phyloP scores from a whole-genome alignment of 306 rosid species.

The Castanospermum australe region DNA sequence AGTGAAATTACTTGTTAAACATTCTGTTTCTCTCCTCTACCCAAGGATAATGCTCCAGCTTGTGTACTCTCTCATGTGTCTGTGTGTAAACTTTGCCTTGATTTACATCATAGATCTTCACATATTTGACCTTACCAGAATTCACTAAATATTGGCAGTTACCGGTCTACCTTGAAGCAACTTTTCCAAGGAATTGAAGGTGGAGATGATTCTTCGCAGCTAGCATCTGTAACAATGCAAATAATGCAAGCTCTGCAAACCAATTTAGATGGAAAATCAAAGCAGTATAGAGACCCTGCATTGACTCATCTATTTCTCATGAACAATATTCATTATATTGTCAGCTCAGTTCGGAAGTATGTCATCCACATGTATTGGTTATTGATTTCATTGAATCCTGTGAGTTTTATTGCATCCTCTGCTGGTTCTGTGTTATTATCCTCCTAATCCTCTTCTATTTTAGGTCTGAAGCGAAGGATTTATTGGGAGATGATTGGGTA shows the following conservation, averaged over 20 bases:
- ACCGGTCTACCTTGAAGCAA: conserved; percentile 69
- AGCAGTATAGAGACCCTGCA: conserved; percentile 65
- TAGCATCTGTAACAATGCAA: conserved; percentile 65
- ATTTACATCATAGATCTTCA: background rate
- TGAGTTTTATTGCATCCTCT: background rate
- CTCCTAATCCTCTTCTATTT: background rate
- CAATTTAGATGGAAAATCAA: conserved; percentile 77
- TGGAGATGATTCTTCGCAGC: conserved; percentile 50
- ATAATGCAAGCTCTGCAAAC: conserved; percentile 81
- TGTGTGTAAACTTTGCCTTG: background rate
- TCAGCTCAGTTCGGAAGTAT: conserved; percentile 76
- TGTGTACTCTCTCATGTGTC: background rate
- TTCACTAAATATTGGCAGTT: conserved; percentile 37
- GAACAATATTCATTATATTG: conserved; percentile 79
- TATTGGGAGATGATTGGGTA: conserved; percentile 81
- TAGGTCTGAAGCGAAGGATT: conserved; percentile 80
- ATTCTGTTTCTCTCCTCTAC: too few species aligned
- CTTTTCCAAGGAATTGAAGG: conserved; percentile 59
- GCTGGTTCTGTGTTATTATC: background rate
- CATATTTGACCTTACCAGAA: background rate
- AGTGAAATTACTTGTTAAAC: background rate
- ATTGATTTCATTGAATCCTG: background rate
- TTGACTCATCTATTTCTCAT: conserved; percentile 72
- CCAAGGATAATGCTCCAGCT: background rate
- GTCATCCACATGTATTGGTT: background rate